Base-by-base conservation (phyloP, 2,329 filamentous ascomycete species). In the Pezicula rhizophila region DNA sequence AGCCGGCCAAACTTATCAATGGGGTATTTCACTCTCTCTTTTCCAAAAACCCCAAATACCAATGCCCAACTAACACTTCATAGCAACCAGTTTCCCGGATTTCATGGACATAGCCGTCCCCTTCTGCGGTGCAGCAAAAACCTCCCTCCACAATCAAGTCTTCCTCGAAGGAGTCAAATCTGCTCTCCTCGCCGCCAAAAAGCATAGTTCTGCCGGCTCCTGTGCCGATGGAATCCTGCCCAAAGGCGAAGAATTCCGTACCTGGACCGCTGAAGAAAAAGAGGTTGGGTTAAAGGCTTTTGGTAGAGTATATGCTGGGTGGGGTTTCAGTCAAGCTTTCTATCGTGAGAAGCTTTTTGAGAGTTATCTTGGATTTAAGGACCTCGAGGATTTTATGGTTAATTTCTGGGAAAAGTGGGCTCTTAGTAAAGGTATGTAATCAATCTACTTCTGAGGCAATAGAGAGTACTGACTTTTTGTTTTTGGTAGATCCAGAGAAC, bases 361-460 rank as follows among this genome's bases (percentile, higher is more conserved):
- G 62, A 81, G 66, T 1, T 70, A 62, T 1, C 73, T 90, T 8
- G 83, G 84, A 0, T 89, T 76, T 58, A 80, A 81, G 55, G 72
- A 79, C 47, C 71, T 91, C 2, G 85, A 90, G 52, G 80, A 87
- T 46, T 92, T 90, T 53, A 78, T 92, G 73, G 69, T 79, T 6
- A 79, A 75, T 11, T 89, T 88, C 60, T 92, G 88, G 85, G 87
- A 91, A 63, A 68, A 69, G 0, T 90, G 85, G 85, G 84, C 84
- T 4, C 69, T 83, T 15, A 79, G 76, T 0, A 89, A 89, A 68
- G 77, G 76, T 75, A 54, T 42, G 57, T 45, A 18, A 18, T 18
- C 18, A 10, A 28, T 15, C 2, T 48, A 33, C 5, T 12, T 5
- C 10, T 17, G 8, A 15, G 28, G 7, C 14, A 5, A 10, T 15